Evolutionary conservation across 2,329 filamentous ascomycete species (phyloP), one percentile per base, ranked within the genome.

Genomic region (Fusarium torulosum): DNA sequence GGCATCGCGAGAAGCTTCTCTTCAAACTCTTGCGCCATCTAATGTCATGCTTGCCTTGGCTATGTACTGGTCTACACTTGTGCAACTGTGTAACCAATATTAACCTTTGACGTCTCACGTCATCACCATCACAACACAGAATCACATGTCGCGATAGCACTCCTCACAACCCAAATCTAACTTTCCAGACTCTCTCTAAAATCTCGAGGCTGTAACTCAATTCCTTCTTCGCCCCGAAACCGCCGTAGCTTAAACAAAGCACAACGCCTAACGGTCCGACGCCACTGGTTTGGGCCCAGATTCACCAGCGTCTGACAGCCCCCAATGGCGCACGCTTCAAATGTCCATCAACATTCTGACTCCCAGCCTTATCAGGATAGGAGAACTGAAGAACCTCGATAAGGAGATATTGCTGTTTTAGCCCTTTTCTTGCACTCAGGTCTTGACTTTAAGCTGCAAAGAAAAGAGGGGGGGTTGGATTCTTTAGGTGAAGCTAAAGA

Each of bases 401-500:
- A 9, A 17, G 35, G 37, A 15, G 23, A 46, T 33, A 15, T 33
- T 7, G 14, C 10, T 14, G 29, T 15, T 33, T 33, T 33, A 10
- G 29, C 29, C 13, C 29, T 33, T 33, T 13, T 17, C n/a, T 44
- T 13, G 19, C 3, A 19, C 9, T 29, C 21, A n/a, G 10, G 1
- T 21, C 38, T 43, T 43, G 8, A 9, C 7, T 21, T 20, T 14
- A 5, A 31, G n/a, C 47, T 42, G 17, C 6, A 15, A 14, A 14
- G 17, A 45, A 42, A 63, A 51, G 51, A 63, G 33, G 59, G 51
- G 52, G 29, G n/a, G n/a, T n/a, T n/a, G n/a, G n/a, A n/a, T 17
- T 45, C 7, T 14, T 52, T 23, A 51, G 40, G 52, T 58, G 40
- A 46, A 59, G 52, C 60, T 63, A 63, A 63, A 63, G 15, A 52